phyloP scores from a whole-genome alignment of 441 rosid species.

The Melastoma candidum region DNA sequence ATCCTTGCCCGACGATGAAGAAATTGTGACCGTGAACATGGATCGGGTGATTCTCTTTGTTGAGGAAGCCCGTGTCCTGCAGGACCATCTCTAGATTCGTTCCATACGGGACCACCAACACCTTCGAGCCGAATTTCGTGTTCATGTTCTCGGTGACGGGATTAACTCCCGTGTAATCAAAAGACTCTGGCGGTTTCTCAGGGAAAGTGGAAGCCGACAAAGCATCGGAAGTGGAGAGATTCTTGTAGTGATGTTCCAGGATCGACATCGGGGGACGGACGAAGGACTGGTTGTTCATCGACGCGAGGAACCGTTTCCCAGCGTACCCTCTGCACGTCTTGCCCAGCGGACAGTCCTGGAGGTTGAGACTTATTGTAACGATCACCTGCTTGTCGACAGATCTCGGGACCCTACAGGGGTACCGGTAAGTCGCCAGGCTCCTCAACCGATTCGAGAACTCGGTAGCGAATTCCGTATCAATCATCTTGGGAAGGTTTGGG shows the following conservation, averaged over 20 bases:
- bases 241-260: constrained; percentile 33
- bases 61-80: constrained; percentile 42
- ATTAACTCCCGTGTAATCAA: constrained; percentile 39
- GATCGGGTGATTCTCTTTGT: constrained; percentile 46
- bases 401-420: constrained; percentile 47
- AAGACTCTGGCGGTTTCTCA: constrained; percentile 29
- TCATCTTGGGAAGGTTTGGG: constrained; percentile 28
- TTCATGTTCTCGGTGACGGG: constrained; percentile 37
- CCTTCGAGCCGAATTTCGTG: constrained; percentile 32
- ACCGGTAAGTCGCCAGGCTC: constrained; percentile 34
- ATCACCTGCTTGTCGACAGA: constrained; percentile 34
- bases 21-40: constrained; percentile 63
- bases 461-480: constrained; percentile 35
- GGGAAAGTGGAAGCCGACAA: constrained; percentile 30
- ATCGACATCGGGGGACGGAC: constrained; percentile 30
- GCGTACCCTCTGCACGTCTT: constrained; percentile 27
- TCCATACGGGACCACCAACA: constrained; percentile 36
- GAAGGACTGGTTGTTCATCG: constrained; percentile 58
- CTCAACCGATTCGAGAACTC: constrained; percentile 21
- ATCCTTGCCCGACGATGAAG: constrained; percentile 45
- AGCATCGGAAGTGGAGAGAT: constrained; percentile 6
- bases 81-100: constrained; percentile 43
- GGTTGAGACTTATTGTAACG: constrained; percentile 35
- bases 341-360: constrained; percentile 36
- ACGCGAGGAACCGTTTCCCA: constrained; percentile 37